Percentiles rank a stretch among this genome's conserved stretches.
These are phyloP conservation scores for Stevia rebaudiana DNA, from an alignment of 140 eudicot genomes.

Conservation along the genomic window DNA sequence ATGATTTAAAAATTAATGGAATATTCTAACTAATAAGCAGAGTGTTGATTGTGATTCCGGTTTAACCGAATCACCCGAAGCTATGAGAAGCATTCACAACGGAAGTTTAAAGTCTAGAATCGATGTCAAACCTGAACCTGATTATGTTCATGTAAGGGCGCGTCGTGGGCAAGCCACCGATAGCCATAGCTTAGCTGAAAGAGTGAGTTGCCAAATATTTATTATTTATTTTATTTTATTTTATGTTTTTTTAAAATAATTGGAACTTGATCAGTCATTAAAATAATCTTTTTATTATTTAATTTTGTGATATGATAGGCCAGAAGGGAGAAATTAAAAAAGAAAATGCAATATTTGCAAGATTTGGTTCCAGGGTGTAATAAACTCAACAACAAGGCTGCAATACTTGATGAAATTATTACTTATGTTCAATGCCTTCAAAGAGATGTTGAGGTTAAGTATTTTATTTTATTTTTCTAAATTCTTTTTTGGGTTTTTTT, in stretches of 20 bases:
- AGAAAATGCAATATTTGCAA: constrained; percentile 35
- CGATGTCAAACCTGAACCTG: constrained; percentile 7
- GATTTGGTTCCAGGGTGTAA: constrained; percentile 39
- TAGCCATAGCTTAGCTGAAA: constrained; percentile 36
- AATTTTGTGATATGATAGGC: constrained; percentile 13
- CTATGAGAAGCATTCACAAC: background rate
- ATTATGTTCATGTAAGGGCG: constrained; percentile 35
- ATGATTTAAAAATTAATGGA: no score
- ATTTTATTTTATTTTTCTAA: background rate
- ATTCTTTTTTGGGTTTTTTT: background rate
- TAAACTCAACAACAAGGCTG: constrained; percentile 26
- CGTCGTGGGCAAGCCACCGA: constrained; percentile 39
- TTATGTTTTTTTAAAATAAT: background rate
- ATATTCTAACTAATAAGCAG: constrained; percentile 18
- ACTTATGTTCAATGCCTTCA: constrained; percentile 35
- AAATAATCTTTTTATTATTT: background rate
- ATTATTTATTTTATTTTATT: background rate
- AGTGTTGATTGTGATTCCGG: constrained; percentile 12
- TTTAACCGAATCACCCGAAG: background rate
- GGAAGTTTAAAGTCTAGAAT: constrained; percentile 12
- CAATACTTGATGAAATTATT: constrained; percentile 35
- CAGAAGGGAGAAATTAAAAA: constrained; percentile 36
- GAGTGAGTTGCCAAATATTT: constrained; percentile 24
- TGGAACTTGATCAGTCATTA: background rate
- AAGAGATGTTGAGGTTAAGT: constrained; percentile 27